Base-by-base conservation (phyloP, 2,329 filamentous ascomycete genomes). In the Colletotrichum gigasporum region DNA sequence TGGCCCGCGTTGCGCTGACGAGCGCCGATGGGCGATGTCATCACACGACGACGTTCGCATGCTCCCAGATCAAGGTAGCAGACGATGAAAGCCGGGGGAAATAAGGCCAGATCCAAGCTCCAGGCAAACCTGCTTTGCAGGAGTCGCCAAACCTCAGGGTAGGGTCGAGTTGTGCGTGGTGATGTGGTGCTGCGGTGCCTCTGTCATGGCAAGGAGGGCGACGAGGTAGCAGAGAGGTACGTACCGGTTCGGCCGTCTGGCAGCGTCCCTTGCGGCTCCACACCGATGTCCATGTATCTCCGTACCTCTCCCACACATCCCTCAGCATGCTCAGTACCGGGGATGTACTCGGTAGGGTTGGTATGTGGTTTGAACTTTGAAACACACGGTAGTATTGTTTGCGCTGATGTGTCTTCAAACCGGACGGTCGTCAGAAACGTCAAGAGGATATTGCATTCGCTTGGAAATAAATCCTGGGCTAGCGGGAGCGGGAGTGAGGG, bases 361-460 rank as follows among this genome's bases (percentile, higher is more conserved):
- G 34, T 44, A 35, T 22, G 56, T 63, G 50, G 58, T 57, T 65
- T 63, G 51, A 63, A 57, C 58, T 65, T 34, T 65, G 63, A 65
- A 65, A 65, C 58, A 44, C 63, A 62, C 24, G 32, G 58, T 63
- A 37, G 63, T 56, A 57, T 63, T 65, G 50, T 63, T 65, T 63
- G 50, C 58, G 58, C 48, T 57, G 57, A 65, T 56, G 50, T 65
- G 44, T 57, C 50, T 65, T 65, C 50, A 65, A 60, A 55, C 52
- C 63, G 51, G 58, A 63, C 44, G 58, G 58, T 63, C 45, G 32
- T 39, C 42, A 63, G 63, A 57, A 62, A 57, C 58, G 58, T 63
- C 63, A 41, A 57, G 30, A 48, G 20, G 24, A 51, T 50, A 63
- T 57, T 57, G 42, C 30, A 50, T 32, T 35, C 28, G 26, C 48